Conservation (phyloP, 2,329 filamentous ascomycete species). For the Aspergillus terreus region DNA sequence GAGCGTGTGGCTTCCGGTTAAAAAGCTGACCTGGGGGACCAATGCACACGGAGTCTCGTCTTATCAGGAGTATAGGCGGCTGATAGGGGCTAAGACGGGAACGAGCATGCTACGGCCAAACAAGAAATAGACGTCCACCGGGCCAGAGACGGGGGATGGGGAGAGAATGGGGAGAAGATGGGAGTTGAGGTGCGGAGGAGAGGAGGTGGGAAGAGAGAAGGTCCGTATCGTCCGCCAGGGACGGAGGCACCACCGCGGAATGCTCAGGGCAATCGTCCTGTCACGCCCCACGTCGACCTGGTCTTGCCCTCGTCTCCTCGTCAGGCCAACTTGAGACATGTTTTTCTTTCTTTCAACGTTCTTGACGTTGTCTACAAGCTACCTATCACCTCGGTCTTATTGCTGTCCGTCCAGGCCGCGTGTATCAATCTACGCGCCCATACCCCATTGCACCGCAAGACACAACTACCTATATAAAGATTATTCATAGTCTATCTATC, state of each 20-base stretch:
- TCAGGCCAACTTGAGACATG: neutral
- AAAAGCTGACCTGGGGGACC: conserved; percentile 8
- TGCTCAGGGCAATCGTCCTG: conserved; percentile 5
- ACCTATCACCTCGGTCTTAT: neutral
- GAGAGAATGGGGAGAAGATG: conserved; percentile 1
- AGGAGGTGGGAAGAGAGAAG: conserved; percentile 8
- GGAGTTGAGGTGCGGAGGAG: conserved; percentile 1
- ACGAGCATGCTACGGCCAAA: neutral
- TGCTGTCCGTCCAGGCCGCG: neutral
- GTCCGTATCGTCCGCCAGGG: conserved; percentile 6
- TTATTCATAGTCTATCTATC: conserved; percentile 5
- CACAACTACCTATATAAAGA: neutral
- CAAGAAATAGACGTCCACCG: neutral
- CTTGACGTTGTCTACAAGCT: neutral
- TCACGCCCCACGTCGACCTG: conserved; percentile 4
- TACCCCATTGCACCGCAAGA: neutral
- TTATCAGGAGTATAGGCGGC: conserved; percentile 7
- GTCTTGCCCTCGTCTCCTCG: neutral
- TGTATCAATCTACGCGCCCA: neutral
- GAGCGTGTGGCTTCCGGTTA: neutral
- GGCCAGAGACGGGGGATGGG: conserved; percentile 4
- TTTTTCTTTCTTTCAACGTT: neutral
- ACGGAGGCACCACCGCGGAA: conserved; percentile 12
- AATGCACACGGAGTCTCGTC: conserved; percentile 1
- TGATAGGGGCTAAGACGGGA: neutral